A percentile compares a stretch with the other conserved stretches of the same genome.
Conservation (phyloP, 2,329 filamentous ascomycete species). For the Fusarium vanettenii region DNA sequence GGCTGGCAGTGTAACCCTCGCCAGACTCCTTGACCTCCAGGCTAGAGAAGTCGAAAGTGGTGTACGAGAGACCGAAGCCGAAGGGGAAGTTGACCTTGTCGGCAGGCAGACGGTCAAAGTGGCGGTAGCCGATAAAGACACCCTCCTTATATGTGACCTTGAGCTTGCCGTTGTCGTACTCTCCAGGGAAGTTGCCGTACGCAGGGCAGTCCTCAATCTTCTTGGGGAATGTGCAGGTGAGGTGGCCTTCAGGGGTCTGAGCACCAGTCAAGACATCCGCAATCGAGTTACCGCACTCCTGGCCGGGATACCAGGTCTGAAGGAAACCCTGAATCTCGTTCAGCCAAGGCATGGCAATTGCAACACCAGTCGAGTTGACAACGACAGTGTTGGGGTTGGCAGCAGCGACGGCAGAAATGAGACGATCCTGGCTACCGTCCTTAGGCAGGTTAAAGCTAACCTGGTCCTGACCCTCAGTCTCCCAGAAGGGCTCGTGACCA, state of each 20-base stretch:
- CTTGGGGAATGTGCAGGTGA: slow-evolving; percentile 72
- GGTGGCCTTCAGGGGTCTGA: slow-evolving; percentile 72
- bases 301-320: slow-evolving; percentile 77
- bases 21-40: slow-evolving; percentile 54
- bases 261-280: slow-evolving; percentile 74
- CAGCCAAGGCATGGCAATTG: slow-evolving; percentile 70
- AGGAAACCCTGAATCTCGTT: slow-evolving; percentile 68
- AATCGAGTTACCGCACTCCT: slow-evolving; percentile 76
- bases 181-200: slow-evolving; percentile 69
- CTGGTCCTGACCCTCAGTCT: slow-evolving; percentile 72
- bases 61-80: slow-evolving; percentile 62
- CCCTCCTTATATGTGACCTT: slow-evolving; percentile 76
- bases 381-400: slow-evolving; percentile 70
- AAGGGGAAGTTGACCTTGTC: slow-evolving; percentile 73
- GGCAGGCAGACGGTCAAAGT: slow-evolving; percentile 70
- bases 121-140: slow-evolving; percentile 75
- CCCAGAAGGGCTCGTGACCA: slow-evolving; percentile 66
- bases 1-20: slow-evolving; percentile 57
- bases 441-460: slow-evolving; percentile 77
- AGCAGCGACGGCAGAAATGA: slow-evolving; percentile 67
- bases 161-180: slow-evolving; percentile 58
- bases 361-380: slow-evolving; percentile 73
- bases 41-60: slow-evolving; percentile 69
- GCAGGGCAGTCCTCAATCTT: slow-evolving; percentile 72
- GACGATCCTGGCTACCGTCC: slow-evolving; percentile 66